Evolutionary conservation across 129 eudicot genomes (phyloP), one percentile per base, ranked within the genome.

Genomic region (Oenanthe sinensis): DNA sequence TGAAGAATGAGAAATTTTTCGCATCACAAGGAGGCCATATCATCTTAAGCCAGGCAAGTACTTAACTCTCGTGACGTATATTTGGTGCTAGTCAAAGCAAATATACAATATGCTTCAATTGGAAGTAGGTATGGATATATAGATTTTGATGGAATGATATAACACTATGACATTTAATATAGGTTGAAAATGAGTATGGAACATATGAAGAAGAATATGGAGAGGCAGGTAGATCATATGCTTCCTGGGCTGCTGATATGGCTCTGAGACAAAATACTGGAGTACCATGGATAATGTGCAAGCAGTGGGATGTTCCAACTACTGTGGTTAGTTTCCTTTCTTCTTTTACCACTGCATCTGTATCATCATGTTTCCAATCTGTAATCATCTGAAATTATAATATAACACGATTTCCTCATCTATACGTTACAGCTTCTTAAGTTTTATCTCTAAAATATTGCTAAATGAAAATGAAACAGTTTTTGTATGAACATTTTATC

Each of bases 1-100:
- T 95, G 99, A 95, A 95, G 88, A 79, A 87, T 79, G 99, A 92
- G 82, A 92, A 87, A 80, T 87, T 92, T 79, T 95, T 95, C 74
- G 95, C 94, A 67, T 92, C 99, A 65, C 99, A 95, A 81, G 99
- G 99, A 65, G 99, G 99, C 80, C 99, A 97, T 74, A 92, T 95
- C 76, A 95, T 95, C 88, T 86, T 95, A 90, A 84, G 97, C 74
- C 97, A 95, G 97, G 99, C 81, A 86, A 83, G 91, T 86, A 37
- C 15, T 19, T 24, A 17, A 52, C 60, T 52, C 9, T 52, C 17
- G 19, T 19, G 60, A 19, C 60, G 1, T 52, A 17, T 5, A 19
- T 17, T 52, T 52, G 19, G 60, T 52, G 60, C 8, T 52, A 52
- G 6, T 52, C 17, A 49, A 16, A 52, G 24, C 60, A 52, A 19